A percentile compares a stretch with the other conserved stretches of the same genome.
Evolutionary conservation across 345 rosid genomes (phyloP).

Genomic region (Syzygium aqueum): DNA sequence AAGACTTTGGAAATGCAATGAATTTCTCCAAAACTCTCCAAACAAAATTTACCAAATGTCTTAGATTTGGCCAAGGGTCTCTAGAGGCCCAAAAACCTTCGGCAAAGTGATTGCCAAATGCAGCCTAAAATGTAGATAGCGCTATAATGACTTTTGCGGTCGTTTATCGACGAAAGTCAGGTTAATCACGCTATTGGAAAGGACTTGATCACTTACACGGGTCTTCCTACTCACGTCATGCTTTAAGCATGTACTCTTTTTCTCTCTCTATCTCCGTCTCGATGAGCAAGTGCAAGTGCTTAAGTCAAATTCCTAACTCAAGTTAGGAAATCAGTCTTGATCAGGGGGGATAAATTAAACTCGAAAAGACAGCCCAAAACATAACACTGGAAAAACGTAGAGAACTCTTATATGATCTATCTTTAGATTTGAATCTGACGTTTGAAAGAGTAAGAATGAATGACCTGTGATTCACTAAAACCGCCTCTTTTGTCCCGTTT

Average conservation of each 20-base stretch:
- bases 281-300: neutral
- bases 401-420: neutral
- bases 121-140: neutral
- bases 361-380: neutral
- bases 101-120: neutral
- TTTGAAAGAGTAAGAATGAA: neutral
- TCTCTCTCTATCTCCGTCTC: neutral
- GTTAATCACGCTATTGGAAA: accelerated
- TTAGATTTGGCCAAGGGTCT: neutral
- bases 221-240: neutral
- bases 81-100: neutral
- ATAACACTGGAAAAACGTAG: neutral
- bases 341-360: no score
- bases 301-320: neutral
- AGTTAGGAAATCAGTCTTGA: neutral
- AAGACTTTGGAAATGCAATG: no score
- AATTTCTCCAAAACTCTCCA: no score
- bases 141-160: neutral
- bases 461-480: neutral
- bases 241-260: neutral
- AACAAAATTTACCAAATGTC: neutral
- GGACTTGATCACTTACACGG: neutral
- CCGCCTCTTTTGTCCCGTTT: neutral
- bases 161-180: neutral
- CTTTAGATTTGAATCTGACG: neutral